Conservation (phyloP, 352 stramenopile species). For the Globisporangium apiculatum region DNA sequence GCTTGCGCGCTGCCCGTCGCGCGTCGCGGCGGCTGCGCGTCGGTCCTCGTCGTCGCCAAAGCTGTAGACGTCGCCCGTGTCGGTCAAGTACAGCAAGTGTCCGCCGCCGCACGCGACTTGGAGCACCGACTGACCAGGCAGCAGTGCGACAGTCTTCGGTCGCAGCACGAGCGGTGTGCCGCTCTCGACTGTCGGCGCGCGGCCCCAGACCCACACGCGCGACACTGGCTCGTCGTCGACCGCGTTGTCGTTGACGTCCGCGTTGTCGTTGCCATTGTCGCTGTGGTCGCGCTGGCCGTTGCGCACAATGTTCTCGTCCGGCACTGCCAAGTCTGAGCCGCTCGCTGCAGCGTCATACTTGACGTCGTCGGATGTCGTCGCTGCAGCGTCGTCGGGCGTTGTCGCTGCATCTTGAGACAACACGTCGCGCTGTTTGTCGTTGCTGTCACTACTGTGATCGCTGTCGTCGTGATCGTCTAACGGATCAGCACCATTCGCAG, state of each 20-base stretch:
- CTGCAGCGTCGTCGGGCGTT: neutral
- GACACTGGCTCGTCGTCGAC: constrained; percentile 20
- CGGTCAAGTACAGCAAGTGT: constrained; percentile 69
- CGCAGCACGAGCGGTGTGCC: constrained; percentile 50
- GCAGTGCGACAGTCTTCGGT: constrained; percentile 48
- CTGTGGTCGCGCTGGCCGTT: constrained; percentile 3
- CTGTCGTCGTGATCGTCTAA: too few species aligned
- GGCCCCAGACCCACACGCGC: constrained; percentile 65
- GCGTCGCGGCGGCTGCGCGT: neutral
- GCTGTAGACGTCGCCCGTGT: constrained; percentile 72
- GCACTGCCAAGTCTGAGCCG: neutral
- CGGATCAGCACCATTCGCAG: too few species aligned
- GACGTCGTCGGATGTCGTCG: neutral
- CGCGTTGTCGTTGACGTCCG: neutral
- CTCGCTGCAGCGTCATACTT: constrained; percentile 6
- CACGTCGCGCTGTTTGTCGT: neutral
- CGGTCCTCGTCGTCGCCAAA: constrained; percentile 62
- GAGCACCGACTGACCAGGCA: constrained; percentile 53
- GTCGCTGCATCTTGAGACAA: too few species aligned
- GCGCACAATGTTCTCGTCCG: neutral
- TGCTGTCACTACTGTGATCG: too few species aligned
- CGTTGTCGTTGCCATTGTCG: neutral
- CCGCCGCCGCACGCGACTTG: constrained; percentile 74
- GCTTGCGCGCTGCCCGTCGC: constrained; percentile 1
- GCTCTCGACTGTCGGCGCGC: constrained; percentile 42